phyloP scores from a whole-genome alignment of 192 early-diverging fungal genomes.

The Backusella australiensis region DNA sequence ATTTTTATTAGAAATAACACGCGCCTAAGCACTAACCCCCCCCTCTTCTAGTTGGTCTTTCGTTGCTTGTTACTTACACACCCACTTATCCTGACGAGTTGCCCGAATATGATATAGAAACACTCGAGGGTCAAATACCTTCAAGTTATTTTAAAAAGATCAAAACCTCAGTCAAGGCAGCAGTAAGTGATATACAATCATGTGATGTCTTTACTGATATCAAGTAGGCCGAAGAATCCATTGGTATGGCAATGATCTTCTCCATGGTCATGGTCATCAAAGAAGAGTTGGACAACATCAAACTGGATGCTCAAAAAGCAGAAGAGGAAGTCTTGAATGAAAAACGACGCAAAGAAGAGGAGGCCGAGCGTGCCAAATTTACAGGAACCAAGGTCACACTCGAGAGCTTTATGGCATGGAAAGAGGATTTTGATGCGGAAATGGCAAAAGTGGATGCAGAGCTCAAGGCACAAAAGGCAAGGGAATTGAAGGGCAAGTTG shows the following conservation, averaged over 20 bases:
- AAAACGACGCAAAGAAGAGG: conserved; percentile 59
- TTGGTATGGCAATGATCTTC: conserved; percentile 95
- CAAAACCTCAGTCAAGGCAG: conserved; percentile 13
- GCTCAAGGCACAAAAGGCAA: conserved; percentile 38
- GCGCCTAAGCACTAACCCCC: neutral
- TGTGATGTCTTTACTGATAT: neutral
- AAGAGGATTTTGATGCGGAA: conserved; percentile 73
- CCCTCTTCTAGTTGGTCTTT: conserved; percentile 37
- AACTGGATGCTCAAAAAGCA: conserved; percentile 52
- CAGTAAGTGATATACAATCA: conserved; percentile 9
- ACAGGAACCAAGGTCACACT: conserved; percentile 82
- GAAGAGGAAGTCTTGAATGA: conserved; percentile 48
- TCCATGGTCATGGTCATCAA: conserved; percentile 73
- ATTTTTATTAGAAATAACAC: neutral
- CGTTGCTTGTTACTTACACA: conserved; percentile 64
- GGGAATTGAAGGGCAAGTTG: conserved; percentile 31
- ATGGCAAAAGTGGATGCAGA: conserved; percentile 50
- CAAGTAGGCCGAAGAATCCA: conserved; percentile 59
- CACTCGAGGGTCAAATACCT: conserved; percentile 44
- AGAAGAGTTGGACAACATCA: conserved; percentile 65
- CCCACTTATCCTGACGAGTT: conserved; percentile 70
- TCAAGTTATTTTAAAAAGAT: conserved; percentile 38
- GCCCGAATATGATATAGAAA: conserved; percentile 60
- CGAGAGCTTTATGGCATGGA: conserved; percentile 80
- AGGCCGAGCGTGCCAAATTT: conserved; percentile 71